Conservation (phyloP, 2,329 filamentous ascomycete species). For the Aspergillus fischeri region DNA sequence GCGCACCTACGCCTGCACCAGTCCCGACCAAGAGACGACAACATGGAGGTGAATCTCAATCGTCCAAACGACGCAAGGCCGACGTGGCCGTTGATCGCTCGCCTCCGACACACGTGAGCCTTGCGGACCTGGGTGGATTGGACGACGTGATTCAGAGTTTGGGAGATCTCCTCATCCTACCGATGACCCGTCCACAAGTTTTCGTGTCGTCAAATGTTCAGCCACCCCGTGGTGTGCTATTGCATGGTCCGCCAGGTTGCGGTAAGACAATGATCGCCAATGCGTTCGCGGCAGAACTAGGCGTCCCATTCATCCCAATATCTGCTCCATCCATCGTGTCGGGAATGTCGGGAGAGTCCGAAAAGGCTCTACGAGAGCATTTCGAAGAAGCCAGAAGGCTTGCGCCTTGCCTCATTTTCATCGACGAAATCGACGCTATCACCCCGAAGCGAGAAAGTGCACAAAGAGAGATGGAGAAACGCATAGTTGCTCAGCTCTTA, state of each 20-base stretch:
- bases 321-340: conserved; percentile 76
- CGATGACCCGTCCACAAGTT: conserved; percentile 63
- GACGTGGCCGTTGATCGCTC: conserved; percentile 56
- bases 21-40: conserved; percentile 53
- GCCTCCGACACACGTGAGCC: conserved; percentile 62
- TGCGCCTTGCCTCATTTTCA: conserved; percentile 85
- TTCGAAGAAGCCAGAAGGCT: conserved; percentile 84
- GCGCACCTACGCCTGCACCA: conserved; percentile 22
- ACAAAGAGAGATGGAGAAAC: conserved; percentile 83
- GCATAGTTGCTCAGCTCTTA: conserved; percentile 77
- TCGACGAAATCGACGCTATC: conserved; percentile 89
- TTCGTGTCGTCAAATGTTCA: conserved; percentile 64
- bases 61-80: conserved; percentile 61
- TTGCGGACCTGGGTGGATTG: conserved; percentile 72
- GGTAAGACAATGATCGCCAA: conserved; percentile 83
- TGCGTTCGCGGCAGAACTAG: conserved; percentile 70
- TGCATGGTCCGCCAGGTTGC: conserved; percentile 80
- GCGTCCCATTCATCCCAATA: conserved; percentile 76
- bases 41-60: conserved; percentile 59
- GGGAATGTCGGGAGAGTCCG: conserved; percentile 84
- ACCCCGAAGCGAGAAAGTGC: conserved; percentile 79
- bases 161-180: conserved; percentile 67
- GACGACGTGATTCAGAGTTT: conserved; percentile 67
- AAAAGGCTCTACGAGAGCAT: conserved; percentile 77
- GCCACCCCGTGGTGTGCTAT: conserved; percentile 68